Percentiles rank a stretch among this genome's conserved stretches.
Conservation (phyloP, 202 grass and related monocot genomes). For the Sporobolus alterniflorus region DNA sequence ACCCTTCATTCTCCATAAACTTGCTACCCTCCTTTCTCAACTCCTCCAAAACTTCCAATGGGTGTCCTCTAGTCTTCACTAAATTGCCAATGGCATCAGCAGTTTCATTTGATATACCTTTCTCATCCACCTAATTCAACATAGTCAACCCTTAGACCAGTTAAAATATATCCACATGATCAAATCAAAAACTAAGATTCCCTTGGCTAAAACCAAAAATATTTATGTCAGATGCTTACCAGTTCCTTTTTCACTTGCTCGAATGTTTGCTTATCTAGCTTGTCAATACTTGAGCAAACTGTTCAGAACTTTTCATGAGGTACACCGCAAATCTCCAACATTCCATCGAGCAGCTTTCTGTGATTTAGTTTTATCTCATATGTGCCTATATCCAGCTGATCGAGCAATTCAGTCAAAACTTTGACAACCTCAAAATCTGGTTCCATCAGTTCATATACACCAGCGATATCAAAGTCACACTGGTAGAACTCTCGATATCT, state of each 20-base stretch:
- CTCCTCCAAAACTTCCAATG: constrained; percentile 76
- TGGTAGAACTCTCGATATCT: constrained; percentile 97
- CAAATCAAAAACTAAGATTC: constrained; percentile 1
- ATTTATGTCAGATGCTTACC: constrained; percentile 45
- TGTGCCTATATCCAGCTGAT: constrained; percentile 83
- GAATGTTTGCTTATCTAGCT: constrained; percentile 92
- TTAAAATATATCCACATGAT: constrained; percentile 28
- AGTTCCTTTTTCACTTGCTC: constrained; percentile 93
- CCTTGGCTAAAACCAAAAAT: constrained; percentile 12
- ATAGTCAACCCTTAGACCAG: constrained; percentile 8
- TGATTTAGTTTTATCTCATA: constrained; percentile 98
- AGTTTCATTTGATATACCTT: constrained; percentile 86
- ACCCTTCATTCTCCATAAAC: constrained; percentile 75
- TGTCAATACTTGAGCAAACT: constrained; percentile 98
- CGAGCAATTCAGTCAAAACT: constrained; percentile 88
- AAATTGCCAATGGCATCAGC: constrained; percentile 84
- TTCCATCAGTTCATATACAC: constrained; percentile 84
- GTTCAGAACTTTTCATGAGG: constrained; percentile 95
- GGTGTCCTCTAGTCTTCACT: constrained; percentile 79
- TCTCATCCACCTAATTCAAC: constrained; percentile 81
- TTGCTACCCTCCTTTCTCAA: constrained; percentile 75
- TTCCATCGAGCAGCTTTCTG: constrained; percentile 94
- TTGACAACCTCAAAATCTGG: constrained; percentile 94
- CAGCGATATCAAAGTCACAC: constrained; percentile 97
- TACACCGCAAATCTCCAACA: constrained; percentile 98